These are phyloP conservation scores for Aphanomyces invadans DNA, from an alignment of 352 stramenopile genomes.

Conservation along the genomic window DNA sequence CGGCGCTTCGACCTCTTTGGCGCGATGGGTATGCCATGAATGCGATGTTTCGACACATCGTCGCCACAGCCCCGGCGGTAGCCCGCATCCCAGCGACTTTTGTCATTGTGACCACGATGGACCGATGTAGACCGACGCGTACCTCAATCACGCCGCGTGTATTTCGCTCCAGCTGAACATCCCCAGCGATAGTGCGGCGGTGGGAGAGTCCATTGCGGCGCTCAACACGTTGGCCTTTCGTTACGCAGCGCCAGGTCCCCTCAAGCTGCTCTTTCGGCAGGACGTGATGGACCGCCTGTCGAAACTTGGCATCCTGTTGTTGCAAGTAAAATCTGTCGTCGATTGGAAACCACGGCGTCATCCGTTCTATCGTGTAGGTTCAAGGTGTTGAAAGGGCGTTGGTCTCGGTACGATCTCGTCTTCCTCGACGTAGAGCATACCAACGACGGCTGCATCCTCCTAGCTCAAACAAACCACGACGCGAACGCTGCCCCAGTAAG, in stretches of 20 bases:
- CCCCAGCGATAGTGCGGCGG: too few relatives aligned
- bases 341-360: not conserved
- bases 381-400: slow-evolving; percentile 20
- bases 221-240: not conserved
- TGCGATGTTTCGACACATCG: slow-evolving; percentile 1
- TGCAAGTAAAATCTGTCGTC: not conserved
- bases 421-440: too few relatives aligned
- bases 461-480: slow-evolving; percentile 17
- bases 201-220: too few relatives aligned
- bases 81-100: not conserved
- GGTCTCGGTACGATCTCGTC: slow-evolving; percentile 12
- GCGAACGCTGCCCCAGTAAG: slow-evolving; percentile 13
- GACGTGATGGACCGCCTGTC: not conserved
- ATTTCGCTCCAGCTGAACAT: too few relatives aligned
- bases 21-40: slow-evolving; percentile 15
- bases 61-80: not conserved
- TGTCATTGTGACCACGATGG: not conserved
- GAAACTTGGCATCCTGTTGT: not conserved
- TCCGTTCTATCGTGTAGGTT: slow-evolving; percentile 18
- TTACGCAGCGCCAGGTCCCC: not conserved
- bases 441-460: not conserved
- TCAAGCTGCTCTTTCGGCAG: not conserved
- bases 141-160: not conserved
- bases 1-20: not conserved
- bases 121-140: not conserved